These are phyloP conservation scores for Tirmania nivea DNA, from an alignment of 495 filamentous ascomycete species.

Conservation along the genomic window DNA sequence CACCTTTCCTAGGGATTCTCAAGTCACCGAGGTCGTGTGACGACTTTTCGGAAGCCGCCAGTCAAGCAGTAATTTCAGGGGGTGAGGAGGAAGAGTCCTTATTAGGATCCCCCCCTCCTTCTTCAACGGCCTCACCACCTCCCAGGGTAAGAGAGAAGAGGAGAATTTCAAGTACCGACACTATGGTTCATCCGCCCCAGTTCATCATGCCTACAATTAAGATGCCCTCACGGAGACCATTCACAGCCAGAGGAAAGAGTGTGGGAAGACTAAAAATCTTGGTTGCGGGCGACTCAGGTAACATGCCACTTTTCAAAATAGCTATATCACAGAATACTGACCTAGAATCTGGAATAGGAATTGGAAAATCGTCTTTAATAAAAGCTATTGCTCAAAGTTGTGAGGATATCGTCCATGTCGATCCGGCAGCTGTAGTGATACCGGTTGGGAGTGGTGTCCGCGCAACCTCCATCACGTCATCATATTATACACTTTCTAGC, in stretches of 20 bases:
- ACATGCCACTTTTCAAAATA: slow-evolving; percentile 5
- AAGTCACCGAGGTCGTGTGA: not conserved
- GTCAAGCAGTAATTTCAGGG: not conserved
- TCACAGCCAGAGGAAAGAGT: slow-evolving; percentile 65
- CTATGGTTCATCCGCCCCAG: slow-evolving; percentile 32
- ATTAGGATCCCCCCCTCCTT: not conserved
- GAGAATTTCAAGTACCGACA: not conserved
- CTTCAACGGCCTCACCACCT: not conserved
- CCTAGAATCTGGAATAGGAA: slow-evolving; percentile 19
- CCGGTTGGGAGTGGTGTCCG: slow-evolving; percentile 17
- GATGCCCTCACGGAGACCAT: slow-evolving; percentile 83
- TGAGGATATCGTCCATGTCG: slow-evolving; percentile 90
- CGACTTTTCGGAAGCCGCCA: not conserved
- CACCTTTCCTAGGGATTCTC: not conserved
- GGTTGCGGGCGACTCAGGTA: slow-evolving; percentile 66
- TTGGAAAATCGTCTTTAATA: slow-evolving; percentile 79
- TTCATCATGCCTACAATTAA: slow-evolving; percentile 94
- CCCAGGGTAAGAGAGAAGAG: not conserved
- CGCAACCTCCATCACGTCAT: slow-evolving; percentile 15
- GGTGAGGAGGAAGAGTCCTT: not conserved
- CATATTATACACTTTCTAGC: slow-evolving; percentile 11
- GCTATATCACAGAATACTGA: too few species aligned
- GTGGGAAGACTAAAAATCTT: slow-evolving; percentile 76
- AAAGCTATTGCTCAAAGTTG: slow-evolving; percentile 87
- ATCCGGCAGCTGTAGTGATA: slow-evolving; percentile 38